phyloP scores from a whole-genome alignment of 768 basidiomycete species.

The Tulasnella sp. region DNA sequence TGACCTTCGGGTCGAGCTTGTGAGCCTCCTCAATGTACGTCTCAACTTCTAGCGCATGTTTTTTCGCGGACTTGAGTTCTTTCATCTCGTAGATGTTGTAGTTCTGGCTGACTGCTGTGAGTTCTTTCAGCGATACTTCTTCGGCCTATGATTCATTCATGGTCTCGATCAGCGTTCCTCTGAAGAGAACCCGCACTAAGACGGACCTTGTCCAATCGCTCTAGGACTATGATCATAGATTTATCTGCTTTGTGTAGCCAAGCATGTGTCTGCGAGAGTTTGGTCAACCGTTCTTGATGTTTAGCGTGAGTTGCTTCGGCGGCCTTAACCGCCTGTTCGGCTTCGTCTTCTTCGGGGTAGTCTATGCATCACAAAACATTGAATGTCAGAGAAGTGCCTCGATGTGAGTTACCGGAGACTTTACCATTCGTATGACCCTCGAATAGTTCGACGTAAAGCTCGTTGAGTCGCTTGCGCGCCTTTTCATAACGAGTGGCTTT shows the following conservation, averaged over 20 bases:
- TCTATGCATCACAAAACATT: background rate
- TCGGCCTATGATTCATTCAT: constrained; percentile 5
- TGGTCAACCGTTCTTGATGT: background rate
- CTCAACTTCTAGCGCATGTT: background rate
- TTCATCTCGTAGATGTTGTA: background rate
- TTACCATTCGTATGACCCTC: background rate
- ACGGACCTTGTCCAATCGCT: constrained; percentile 2
- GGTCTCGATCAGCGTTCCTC: background rate
- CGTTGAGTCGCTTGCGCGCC: constrained; percentile 2
- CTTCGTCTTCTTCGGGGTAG: constrained; percentile 11
- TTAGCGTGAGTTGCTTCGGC: background rate
- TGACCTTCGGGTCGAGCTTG: background rate
- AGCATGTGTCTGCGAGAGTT: background rate
- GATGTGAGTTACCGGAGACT: background rate
- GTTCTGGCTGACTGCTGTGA: background rate
- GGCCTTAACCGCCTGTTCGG: constrained; percentile 5
- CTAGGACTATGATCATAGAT: background rate
- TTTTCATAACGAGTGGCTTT: background rate
- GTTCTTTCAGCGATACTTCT: background rate
- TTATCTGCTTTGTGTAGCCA: constrained; percentile 5
- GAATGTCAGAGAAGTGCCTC: background rate
- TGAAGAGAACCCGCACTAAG: background rate
- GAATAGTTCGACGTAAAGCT: constrained; percentile 8
- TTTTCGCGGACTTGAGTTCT: constrained; percentile 6
- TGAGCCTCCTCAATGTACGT: background rate